These are phyloP conservation scores for Paecilomyces sp. DNA, from an alignment of 2,329 filamentous ascomycete species.

Conservation along the genomic window DNA sequence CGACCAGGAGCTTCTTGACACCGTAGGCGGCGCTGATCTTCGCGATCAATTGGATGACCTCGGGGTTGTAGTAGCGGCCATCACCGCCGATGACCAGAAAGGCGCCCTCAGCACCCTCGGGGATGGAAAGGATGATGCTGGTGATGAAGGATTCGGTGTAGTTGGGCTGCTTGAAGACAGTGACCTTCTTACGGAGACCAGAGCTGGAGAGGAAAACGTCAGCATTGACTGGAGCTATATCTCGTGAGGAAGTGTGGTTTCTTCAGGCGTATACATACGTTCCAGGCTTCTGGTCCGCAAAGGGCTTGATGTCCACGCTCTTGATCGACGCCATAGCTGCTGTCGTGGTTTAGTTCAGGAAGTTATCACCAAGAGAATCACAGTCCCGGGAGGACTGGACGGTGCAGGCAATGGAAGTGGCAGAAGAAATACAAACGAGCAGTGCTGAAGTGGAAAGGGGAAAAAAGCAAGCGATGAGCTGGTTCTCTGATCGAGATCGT, in stretches of 20 bases:
- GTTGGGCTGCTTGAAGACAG: slow-evolving; percentile 88
- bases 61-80: slow-evolving; percentile 94
- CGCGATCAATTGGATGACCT: slow-evolving; percentile 92
- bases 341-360: background rate
- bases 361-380: slow-evolving; percentile 4
- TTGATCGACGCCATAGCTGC: slow-evolving; percentile 60
- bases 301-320: slow-evolving; percentile 76
- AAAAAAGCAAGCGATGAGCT: slow-evolving; percentile 8
- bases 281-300: slow-evolving; percentile 96
- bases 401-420: background rate
- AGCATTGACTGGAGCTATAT: background rate
- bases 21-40: slow-evolving; percentile 96
- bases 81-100: slow-evolving; percentile 97
- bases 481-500: slow-evolving; percentile 15
- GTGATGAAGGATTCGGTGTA: slow-evolving; percentile 96
- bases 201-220: slow-evolving; percentile 53
- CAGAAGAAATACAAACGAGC: slow-evolving; percentile 7
- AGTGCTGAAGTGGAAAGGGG: slow-evolving; percentile 5
- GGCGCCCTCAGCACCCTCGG: slow-evolving; percentile 79
- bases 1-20: slow-evolving; percentile 97
- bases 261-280: slow-evolving; percentile 64
- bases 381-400: slow-evolving; percentile 1
- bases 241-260: background rate
- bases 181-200: slow-evolving; percentile 97
- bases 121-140: slow-evolving; percentile 91